Evolutionary conservation across 208 protist genomes (phyloP).

Genomic region (Crithidia brevicula): DNA sequence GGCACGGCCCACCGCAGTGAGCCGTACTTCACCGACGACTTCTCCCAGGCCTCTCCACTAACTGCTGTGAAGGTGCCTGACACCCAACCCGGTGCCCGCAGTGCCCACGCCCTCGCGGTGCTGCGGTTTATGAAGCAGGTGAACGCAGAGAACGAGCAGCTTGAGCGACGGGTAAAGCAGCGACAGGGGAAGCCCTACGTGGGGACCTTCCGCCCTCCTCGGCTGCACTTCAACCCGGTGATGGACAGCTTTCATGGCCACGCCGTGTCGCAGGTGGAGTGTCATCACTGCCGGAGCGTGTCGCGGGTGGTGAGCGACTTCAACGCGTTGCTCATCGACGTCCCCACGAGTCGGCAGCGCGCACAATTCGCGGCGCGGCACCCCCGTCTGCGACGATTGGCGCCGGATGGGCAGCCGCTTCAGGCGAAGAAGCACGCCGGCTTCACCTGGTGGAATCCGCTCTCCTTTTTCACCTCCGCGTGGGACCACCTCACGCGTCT

Average conservation of each 20-base stretch:
- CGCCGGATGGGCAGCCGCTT: constrained; percentile 29
- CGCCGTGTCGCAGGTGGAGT: constrained; percentile 68
- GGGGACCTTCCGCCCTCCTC: constrained; percentile 46
- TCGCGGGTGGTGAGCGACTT: constrained; percentile 77
- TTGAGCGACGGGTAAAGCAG: constrained; percentile 49
- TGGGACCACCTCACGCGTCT: constrained; percentile 31
- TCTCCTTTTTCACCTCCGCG: constrained; percentile 38
- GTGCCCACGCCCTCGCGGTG: constrained; percentile 38
- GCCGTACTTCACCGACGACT: constrained; percentile 14
- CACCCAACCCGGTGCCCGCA: constrained; percentile 26
- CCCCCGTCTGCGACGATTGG: constrained; percentile 50
- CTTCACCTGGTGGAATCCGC: constrained; percentile 65
- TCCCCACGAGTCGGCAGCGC: constrained; percentile 66
- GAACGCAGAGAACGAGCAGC: constrained; percentile 68
- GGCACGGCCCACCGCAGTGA: not conserved
- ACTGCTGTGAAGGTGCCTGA: not conserved
- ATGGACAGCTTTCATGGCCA: constrained; percentile 87
- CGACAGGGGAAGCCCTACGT: constrained; percentile 38
- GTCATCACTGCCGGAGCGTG: constrained; percentile 60
- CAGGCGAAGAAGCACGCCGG: constrained; percentile 25
- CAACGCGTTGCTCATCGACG: constrained; percentile 75
- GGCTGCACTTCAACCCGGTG: constrained; percentile 65
- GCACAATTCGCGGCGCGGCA: constrained; percentile 48
- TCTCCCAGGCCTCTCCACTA: constrained; percentile 1
- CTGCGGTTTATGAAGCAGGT: constrained; percentile 69